Percentiles rank a stretch among this genome's conserved stretches.
Evolutionary conservation across 495 filamentous ascomycete genomes (phyloP).

Genomic region (Trypethelium eluteriae): DNA sequence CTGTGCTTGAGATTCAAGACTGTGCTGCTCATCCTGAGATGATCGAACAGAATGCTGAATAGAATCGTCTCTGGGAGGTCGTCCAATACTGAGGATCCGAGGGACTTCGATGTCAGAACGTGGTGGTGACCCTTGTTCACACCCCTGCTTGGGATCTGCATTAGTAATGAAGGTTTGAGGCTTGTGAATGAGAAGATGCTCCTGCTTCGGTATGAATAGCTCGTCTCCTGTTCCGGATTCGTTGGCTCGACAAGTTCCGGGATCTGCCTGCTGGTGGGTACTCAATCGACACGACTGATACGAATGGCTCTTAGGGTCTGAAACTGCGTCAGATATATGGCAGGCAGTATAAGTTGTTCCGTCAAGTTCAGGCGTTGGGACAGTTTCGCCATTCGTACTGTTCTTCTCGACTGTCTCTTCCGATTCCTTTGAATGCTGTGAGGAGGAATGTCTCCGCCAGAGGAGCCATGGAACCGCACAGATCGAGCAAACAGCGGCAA

Average conservation of each 20-base stretch:
- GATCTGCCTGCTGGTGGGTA: not conserved
- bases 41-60: not conserved
- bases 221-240: not conserved
- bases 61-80: not conserved
- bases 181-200: not conserved
- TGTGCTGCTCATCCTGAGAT: not conserved
- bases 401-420: not conserved
- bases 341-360: not conserved
- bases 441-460: not conserved
- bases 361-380: not conserved
- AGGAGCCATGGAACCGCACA: not conserved
- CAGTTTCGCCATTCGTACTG: not conserved
- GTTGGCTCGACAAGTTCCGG: not conserved
- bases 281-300: not conserved
- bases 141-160: not conserved
- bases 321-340: not conserved
- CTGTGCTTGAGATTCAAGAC: not conserved
- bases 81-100: constrained; percentile 4
- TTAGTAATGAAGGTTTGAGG: not conserved
- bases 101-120: not conserved
- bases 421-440: not conserved
- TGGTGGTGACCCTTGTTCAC: not conserved
- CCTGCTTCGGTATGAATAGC: not conserved
- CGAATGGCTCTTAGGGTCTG: not conserved
- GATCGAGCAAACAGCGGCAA: not conserved